Base-by-base conservation (phyloP, 73 alveolate species). In the Paramecium pentaurelia region DNA sequence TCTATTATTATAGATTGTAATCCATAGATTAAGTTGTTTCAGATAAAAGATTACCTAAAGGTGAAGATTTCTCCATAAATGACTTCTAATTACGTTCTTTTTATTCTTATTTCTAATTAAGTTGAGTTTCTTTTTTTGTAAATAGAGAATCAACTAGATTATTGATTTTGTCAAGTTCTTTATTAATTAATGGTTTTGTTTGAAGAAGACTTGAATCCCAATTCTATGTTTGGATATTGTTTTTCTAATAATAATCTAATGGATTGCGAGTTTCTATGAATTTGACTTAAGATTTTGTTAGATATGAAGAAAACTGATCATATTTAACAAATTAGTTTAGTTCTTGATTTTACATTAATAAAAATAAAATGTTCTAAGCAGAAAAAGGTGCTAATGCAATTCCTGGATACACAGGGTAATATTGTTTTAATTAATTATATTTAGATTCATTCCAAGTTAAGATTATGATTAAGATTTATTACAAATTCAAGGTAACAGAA, bases 331-430 rank as follows among this genome's bases (percentile, higher is more conserved):
- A 64, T 64, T 25, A 34, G 47, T 64, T 64, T 11, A 64, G 84
- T 11, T 64, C 49, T 11, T 18, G 14, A 64, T 64, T 34, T 34
- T 64, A 20, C 49, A 64, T 64, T 64, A 64, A 64, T 64, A 32
- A 25, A 64, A 32, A 32, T 64, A 54, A 54, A 54, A 80, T 80
- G 91, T 80, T 80, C 51, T 25, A 80, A 36, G 71, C 91, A 16
- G 91, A 80, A 80, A 80, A 80, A 36, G 91, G 91, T 80, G 91
- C 91, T 16, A 80, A 80, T 80, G 91, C 91, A 51, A 80, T 80
- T 14, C 91, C 91, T 40, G 91, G 91, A 80, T 80, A 80, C 49
- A 80, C 91, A 42, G 91, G 91, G 84, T 64, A 64, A 64, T 27
- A 34, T 28, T 28, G 32, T 18, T 22, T n/a, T 18, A 49, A 22